Percentiles rank a stretch among this genome's conserved stretches.
These are phyloP conservation scores for Beverwykella pulmonaria DNA, from an alignment of 495 filamentous ascomycete species.

Conservation along the genomic window DNA sequence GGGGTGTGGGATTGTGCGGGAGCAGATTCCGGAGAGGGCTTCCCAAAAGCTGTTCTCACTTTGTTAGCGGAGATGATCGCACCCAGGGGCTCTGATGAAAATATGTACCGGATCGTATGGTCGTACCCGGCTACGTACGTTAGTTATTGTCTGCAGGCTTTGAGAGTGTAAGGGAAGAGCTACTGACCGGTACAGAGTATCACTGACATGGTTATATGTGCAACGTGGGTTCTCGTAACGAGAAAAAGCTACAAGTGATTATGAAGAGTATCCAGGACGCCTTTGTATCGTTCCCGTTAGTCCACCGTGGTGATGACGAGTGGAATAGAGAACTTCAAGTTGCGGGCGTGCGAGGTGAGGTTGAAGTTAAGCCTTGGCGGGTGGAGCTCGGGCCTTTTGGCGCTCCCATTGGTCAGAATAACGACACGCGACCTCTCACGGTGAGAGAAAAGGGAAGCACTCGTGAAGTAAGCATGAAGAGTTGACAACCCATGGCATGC, in stretches of 20 bases:
- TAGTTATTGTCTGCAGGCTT: constrained; percentile 9
- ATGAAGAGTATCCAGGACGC: not conserved
- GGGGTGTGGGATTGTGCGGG: constrained; percentile 93
- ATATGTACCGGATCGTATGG: constrained; percentile 86
- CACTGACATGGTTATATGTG: constrained; percentile 65
- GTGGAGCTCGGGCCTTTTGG: not conserved
- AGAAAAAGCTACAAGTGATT: not conserved
- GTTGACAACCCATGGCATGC: no score
- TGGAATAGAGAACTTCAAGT: constrained; percentile 56
- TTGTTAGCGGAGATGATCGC: not conserved
- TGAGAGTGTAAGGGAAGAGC: constrained; percentile 31
- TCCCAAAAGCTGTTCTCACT: constrained; percentile 81
- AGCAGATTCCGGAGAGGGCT: constrained; percentile 95
- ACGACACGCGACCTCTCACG: not conserved
- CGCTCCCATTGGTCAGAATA: constrained; percentile 42
- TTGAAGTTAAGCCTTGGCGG: constrained; percentile 42
- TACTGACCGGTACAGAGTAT: constrained; percentile 81
- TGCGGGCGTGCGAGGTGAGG: constrained; percentile 58
- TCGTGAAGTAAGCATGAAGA: no score
- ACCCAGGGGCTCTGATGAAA: constrained; percentile 28
- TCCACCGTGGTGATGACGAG: not conserved
- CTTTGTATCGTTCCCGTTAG: not conserved
- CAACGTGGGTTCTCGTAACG: not conserved
- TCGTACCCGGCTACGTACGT: constrained; percentile 82
- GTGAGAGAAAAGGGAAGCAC: not conserved